phyloP scores from a whole-genome alignment of 306 rosid species.

The Cucurbita ficifolia region DNA sequence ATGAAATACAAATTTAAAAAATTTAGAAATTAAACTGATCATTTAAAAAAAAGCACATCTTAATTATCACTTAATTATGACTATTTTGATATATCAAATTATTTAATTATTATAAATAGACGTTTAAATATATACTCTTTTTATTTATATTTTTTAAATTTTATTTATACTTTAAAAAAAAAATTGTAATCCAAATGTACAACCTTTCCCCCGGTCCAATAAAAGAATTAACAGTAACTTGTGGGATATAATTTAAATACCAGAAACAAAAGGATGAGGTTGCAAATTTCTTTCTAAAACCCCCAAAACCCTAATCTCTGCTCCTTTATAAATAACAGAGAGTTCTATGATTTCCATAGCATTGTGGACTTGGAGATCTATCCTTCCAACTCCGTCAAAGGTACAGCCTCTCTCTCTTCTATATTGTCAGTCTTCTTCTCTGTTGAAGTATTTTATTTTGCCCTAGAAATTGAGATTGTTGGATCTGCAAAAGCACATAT shows the following conservation, averaged over 20 bases:
- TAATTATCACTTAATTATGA: too few species aligned
- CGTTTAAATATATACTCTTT: too few species aligned
- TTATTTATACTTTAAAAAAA: too few species aligned
- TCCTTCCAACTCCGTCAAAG: neutral
- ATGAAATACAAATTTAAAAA: too few species aligned
- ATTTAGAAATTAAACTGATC: too few species aligned
- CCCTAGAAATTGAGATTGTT: neutral
- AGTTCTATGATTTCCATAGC: neutral
- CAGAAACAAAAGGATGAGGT: neutral
- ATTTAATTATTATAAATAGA: too few species aligned
- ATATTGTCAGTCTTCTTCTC: neutral
- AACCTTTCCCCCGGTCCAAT: neutral
- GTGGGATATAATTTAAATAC: neutral
- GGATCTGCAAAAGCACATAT: slow-evolving; percentile 30
- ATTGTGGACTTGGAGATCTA: too few species aligned
- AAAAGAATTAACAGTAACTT: neutral
- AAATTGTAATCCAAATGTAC: too few species aligned
- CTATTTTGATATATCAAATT: too few species aligned
- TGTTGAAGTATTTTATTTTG: neutral
- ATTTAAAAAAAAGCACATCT: too few species aligned
- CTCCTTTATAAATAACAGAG: neutral
- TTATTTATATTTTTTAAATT: too few species aligned
- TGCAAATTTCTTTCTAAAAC: neutral
- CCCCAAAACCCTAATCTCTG: slow-evolving; percentile 5
- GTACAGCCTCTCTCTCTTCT: neutral